Conservation (phyloP, 805 yeast species). For the Ogataea nitratoaversa region DNA sequence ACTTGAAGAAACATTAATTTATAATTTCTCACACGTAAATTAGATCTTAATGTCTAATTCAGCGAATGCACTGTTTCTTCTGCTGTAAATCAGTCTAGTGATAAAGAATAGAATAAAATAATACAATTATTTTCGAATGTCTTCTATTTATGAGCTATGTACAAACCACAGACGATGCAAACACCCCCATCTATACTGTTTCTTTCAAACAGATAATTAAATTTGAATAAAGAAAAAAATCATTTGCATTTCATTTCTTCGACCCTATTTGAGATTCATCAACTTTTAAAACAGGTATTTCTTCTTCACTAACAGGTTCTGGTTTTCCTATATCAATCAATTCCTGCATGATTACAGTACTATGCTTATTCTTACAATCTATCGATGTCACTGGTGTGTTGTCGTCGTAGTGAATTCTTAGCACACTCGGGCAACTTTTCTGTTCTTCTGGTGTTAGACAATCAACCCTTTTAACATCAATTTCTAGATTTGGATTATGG, state of each 20-base stretch:
- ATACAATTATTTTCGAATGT: background rate
- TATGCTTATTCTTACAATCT: conserved; percentile 49
- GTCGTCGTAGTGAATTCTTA: conserved; percentile 37
- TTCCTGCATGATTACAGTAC: conserved; percentile 52
- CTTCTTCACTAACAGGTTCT: conserved; percentile 41
- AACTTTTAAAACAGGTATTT: conserved; percentile 33
- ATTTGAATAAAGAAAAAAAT: too few relatives aligned
- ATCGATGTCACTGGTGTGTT: conserved; percentile 34
- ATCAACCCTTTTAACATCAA: conserved; percentile 55
- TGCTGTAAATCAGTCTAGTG: background rate
- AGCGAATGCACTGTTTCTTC: too few relatives aligned
- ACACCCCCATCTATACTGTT: too few relatives aligned
- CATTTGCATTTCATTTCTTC: background rate
- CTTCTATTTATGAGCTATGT: background rate
- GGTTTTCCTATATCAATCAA: conserved; percentile 52
- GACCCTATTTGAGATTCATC: conserved; percentile 5
- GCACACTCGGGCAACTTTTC: conserved; percentile 40
- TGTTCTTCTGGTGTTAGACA: conserved; percentile 39
- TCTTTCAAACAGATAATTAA: too few relatives aligned
- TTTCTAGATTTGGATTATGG: conserved; percentile 70
- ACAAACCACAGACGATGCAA: background rate
- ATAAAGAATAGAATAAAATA: background rate
- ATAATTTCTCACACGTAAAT: too few relatives aligned
- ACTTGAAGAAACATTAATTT: too few relatives aligned
- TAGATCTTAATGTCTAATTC: too few relatives aligned